Conservation (phyloP, 345 rosid genomes). For the Eucalyptus pauciflora region DNA sequence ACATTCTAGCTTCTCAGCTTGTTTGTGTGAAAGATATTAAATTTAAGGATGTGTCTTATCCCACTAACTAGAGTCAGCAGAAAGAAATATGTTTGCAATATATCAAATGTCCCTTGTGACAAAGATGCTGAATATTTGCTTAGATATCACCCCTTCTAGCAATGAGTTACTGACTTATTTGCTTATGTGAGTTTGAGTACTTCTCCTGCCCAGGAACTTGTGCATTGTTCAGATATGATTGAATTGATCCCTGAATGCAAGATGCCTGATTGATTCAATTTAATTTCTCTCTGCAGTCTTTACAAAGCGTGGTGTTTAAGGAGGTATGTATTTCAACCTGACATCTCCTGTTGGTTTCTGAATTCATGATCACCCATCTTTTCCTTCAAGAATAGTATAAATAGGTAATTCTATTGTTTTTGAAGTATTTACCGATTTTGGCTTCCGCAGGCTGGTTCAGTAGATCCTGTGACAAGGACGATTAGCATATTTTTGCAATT, state of each 20-base stretch:
- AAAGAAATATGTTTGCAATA: not conserved
- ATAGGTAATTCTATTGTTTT: not conserved
- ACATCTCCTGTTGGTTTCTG: not conserved
- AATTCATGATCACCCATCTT: not conserved
- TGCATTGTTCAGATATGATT: not conserved
- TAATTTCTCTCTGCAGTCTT: slow-evolving; percentile 55
- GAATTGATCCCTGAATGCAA: not conserved
- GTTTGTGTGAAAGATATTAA: not conserved
- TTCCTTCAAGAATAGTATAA: not conserved
- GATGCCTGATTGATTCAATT: slow-evolving; percentile 7
- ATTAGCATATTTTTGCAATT: slow-evolving; percentile 81
- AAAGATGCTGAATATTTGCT: not conserved
- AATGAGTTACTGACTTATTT: not conserved
- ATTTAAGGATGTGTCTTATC: not conserved
- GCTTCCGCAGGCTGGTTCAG: slow-evolving; percentile 77
- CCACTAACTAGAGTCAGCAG: not conserved
- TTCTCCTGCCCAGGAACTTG: not conserved
- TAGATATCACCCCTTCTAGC: not conserved
- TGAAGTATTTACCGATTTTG: not conserved
- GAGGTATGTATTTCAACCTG: slow-evolving; percentile 38
- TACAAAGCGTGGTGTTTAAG: slow-evolving; percentile 95
- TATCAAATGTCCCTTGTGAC: not conserved
- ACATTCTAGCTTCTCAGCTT: not conserved
- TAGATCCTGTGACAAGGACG: slow-evolving; percentile 89
- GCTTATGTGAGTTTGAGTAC: not conserved